Evolutionary conservation across 306 rosid species (phyloP).

Genomic region (Mucuna pruriens): DNA sequence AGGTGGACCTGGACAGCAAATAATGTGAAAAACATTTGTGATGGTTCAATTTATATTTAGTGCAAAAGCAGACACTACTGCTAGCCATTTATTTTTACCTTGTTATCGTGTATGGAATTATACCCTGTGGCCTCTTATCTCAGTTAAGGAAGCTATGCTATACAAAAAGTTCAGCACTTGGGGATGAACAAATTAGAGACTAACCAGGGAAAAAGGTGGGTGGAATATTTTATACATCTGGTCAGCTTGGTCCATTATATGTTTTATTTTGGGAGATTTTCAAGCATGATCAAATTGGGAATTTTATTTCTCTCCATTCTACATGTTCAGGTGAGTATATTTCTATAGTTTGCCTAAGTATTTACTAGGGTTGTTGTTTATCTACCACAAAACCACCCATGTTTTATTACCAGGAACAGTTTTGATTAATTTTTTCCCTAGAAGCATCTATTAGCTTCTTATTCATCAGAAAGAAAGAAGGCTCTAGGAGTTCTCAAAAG

Average conservation of each 20-base stretch:
- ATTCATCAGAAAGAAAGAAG: neutral
- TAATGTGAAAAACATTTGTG: neutral
- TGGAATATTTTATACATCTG: neutral
- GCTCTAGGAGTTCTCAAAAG: neutral
- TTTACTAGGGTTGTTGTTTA: neutral
- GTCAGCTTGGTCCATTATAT: neutral
- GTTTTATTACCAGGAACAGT: neutral
- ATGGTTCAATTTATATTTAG: neutral
- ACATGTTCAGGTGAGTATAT: constrained; percentile 6
- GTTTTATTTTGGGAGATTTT: neutral
- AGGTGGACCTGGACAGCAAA: neutral
- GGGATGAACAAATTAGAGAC: too few relatives aligned
- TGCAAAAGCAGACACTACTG: neutral
- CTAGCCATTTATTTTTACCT: neutral
- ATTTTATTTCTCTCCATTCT: neutral
- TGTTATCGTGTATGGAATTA: neutral
- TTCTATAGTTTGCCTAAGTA: neutral
- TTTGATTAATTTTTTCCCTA: neutral
- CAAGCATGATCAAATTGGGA: neutral
- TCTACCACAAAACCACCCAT: neutral
- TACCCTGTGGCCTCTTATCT: neutral
- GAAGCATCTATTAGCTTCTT: neutral
- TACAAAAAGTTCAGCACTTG: too few relatives aligned
- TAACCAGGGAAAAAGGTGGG: too few relatives aligned
- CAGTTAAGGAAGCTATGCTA: too few relatives aligned